Evolutionary conservation across 139 green algal genomes (phyloP), one percentile per base, ranked within the genome.

Genomic region (Mychonastes homosphaera): DNA sequence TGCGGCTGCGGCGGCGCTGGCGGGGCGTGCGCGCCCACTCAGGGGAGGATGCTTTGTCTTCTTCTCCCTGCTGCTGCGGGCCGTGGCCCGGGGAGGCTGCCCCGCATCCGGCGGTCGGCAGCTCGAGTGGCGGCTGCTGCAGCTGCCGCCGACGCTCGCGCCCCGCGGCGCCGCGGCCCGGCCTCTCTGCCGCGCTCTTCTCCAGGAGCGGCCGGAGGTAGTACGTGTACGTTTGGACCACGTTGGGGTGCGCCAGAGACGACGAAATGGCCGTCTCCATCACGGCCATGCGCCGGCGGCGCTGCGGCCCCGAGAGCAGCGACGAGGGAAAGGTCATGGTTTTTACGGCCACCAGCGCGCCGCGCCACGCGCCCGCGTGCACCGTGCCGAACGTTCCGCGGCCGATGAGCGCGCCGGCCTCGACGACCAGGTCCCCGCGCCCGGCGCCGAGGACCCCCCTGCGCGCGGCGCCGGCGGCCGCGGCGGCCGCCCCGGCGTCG

Each of bases 261-360:
- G 36, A 51, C 38, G 28, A 51, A 16, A 71, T 71, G 39, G 64
- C 64, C 19, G 56, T 65, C 39, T 71, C 68, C 69, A 75, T 75
- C 27, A 67, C 49, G 12, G 69, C 69, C 69, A 75, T 75, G 44
- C 55, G 60, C 51, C 67, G 56, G 18, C 56, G 62, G 56, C 67
- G 65, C 32, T 71, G 56, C 30, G 30, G 26, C n/a, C 56, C 56
- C 32, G 38, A 56, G 24, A 15, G 2, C 56, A 61, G 34, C 21
- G 30, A 41, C 2, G 55, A 39, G 19, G 62, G 62, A 36, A 75
- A 66, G 21, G 63, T 44, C 62, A 71, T 67, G 23, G 62, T 61
- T 52, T 75, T 71, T 10, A 75, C 52, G 26, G 62, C 69, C 56
- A 75, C 68, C 32, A 71, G 15, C 24, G 56, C 63, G 48, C 68